Conservation (phyloP, 164 flowering plant species). For the Vitis labrusca region DNA sequence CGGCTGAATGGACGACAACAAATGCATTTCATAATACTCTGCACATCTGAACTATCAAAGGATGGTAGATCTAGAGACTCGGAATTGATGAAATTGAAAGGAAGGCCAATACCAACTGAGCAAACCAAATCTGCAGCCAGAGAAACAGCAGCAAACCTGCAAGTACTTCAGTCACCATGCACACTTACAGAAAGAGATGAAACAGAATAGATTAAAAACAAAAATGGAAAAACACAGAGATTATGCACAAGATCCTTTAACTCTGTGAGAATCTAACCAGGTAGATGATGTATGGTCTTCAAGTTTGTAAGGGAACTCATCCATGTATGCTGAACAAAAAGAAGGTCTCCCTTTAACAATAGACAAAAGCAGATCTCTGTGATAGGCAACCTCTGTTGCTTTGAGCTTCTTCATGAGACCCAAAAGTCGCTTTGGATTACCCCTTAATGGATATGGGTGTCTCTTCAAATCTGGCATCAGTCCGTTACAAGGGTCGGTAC, state of each 20-base stretch:
- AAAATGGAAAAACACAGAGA: neutral
- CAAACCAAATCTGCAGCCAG: slow-evolving; percentile 76
- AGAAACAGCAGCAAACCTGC: slow-evolving; percentile 79
- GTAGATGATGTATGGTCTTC: slow-evolving; percentile 69
- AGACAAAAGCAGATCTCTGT: slow-evolving; percentile 71
- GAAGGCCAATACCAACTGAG: slow-evolving; percentile 36
- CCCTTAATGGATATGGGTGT: slow-evolving; percentile 52
- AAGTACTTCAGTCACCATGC: slow-evolving; percentile 33
- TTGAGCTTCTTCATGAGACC: slow-evolving; percentile 85
- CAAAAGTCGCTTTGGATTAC: slow-evolving; percentile 69
- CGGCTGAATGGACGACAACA: slow-evolving; percentile 71
- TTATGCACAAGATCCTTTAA: neutral
- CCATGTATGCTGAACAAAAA: slow-evolving; percentile 73
- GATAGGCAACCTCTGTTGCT: slow-evolving; percentile 66
- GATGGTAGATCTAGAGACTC: slow-evolving; percentile 31
- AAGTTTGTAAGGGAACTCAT: slow-evolving; percentile 78
- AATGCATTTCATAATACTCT: slow-evolving; percentile 63
- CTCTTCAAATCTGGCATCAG: slow-evolving; percentile 74
- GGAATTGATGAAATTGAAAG: slow-evolving; percentile 38
- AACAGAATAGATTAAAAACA: neutral
- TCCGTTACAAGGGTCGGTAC: slow-evolving; percentile 88
- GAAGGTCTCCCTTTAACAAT: slow-evolving; percentile 66
- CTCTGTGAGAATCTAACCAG: slow-evolving; percentile 53
- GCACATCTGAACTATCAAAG: slow-evolving; percentile 42
- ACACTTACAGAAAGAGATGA: neutral